Conservation (phyloP, 345 rosid genomes). For the Citrus hindsii region DNA sequence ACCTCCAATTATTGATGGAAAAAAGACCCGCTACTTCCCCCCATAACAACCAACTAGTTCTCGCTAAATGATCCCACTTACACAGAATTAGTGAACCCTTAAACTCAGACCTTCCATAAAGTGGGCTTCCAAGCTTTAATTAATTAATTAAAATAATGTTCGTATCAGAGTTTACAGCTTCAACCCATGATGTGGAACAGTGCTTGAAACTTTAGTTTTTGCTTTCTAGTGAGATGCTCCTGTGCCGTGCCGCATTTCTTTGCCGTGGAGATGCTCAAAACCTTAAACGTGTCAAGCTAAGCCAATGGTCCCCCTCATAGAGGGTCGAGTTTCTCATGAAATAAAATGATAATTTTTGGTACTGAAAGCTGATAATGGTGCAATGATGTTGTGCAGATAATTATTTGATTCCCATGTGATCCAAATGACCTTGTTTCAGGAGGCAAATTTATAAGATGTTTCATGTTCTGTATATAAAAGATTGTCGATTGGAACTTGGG, state of each 20-base stretch:
- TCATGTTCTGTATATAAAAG: slow-evolving; percentile 5
- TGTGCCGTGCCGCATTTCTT: not conserved
- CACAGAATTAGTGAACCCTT: not conserved
- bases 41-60: slow-evolving; percentile 16
- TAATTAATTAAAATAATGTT: too few species aligned
- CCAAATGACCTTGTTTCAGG: slow-evolving; percentile 31
- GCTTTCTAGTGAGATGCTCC: slow-evolving; percentile 15
- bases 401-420: slow-evolving; percentile 24
- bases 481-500: slow-evolving; percentile 14
- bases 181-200: slow-evolving; percentile 25
- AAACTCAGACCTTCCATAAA: slow-evolving; percentile 18
- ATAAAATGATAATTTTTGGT: not conserved
- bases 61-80: slow-evolving; percentile 11
- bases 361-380: not conserved
- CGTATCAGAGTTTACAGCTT: slow-evolving; percentile 12
- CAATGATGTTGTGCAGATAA: slow-evolving; percentile 15
- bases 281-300: slow-evolving; percentile 10
- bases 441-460: slow-evolving; percentile 30
- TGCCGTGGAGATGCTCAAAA: slow-evolving; percentile 1
- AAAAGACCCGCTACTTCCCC: slow-evolving; percentile 21
- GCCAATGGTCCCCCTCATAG: slow-evolving; percentile 34
- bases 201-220: slow-evolving; percentile 2
- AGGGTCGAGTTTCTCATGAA: slow-evolving; percentile 22
- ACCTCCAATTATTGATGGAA: slow-evolving; percentile 49
- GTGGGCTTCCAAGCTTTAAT: slow-evolving; percentile 8